Evolutionary conservation across 1,284 basidiomycete species (phyloP).

Genomic region (Moniliophthora roreri): DNA sequence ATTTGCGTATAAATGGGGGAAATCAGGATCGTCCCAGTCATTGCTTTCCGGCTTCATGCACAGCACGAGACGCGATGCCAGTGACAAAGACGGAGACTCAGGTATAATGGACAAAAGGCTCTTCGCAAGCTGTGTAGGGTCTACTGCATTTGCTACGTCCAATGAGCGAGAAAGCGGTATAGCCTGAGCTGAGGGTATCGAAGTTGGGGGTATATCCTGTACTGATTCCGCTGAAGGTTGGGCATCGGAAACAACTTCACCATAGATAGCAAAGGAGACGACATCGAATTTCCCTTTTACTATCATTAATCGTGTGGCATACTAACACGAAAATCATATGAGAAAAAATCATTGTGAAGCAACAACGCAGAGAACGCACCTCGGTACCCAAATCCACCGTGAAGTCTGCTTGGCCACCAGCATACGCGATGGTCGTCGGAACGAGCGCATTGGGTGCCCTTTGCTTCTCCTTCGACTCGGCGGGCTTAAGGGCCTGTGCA

Average conservation of each 20-base stretch:
- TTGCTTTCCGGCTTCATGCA: constrained; percentile 72
- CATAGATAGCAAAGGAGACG: constrained; percentile 71
- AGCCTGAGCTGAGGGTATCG: constrained; percentile 36
- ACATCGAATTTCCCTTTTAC: constrained; percentile 67
- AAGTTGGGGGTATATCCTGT: constrained; percentile 30
- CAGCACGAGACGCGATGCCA: constrained; percentile 69
- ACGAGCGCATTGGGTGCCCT: constrained; percentile 66
- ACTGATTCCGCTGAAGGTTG: constrained; percentile 25
- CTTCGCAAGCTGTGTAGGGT: constrained; percentile 62
- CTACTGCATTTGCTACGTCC: constrained; percentile 57
- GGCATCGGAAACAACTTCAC: constrained; percentile 46
- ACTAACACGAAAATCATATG: constrained; percentile 42
- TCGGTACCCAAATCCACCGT: constrained; percentile 67
- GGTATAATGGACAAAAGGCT: constrained; percentile 60
- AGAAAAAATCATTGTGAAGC: constrained; percentile 11
- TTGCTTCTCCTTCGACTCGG: constrained; percentile 50
- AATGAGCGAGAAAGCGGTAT: constrained; percentile 45
- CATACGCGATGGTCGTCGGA: constrained; percentile 70
- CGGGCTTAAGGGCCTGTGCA: constrained; percentile 39
- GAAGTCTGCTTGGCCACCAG: constrained; percentile 67
- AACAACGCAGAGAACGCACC: constrained; percentile 36
- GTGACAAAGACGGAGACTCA: constrained; percentile 55
- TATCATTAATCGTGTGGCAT: constrained; percentile 76
- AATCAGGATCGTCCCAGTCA: constrained; percentile 73
- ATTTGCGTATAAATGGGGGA: constrained; percentile 66